Evolutionary conservation across 1,284 basidiomycete species (phyloP), one percentile per base, ranked within the genome.

Genomic region (Coniferiporia sulphurascens): DNA sequence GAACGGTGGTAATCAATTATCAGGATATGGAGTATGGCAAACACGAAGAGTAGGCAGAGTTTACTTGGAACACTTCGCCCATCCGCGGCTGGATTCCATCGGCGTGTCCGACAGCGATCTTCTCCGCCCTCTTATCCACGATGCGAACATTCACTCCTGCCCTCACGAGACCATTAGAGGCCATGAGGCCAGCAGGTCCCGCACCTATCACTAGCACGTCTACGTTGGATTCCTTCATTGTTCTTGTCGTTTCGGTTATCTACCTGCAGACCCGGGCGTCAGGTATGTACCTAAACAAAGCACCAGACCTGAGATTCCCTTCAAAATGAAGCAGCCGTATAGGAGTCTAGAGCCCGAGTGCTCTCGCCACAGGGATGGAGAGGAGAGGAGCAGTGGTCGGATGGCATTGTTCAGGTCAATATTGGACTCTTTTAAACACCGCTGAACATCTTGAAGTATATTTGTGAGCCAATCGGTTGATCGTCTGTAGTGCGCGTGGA

Each of bases 41-140:
- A 13, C 22, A 36, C 12, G 51, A 4, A 22, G 38, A 1, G 8
- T 12, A 13, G 8, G 21, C 10, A 1, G 48, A 10, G 46, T 38
- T 41, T 53, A 83, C 86, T 78, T 89, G 85, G 22, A 93, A 72
- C 4, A 91, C 84, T 70, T 93, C 90, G 52, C 91, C 82, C 0
- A 87, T 89, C 44, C 89, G 79, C 0, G 87, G 86, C 67, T 89
- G 86, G 53, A 91, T 85, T 3, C 89, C 89, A 67, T 92, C 89
- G 0, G 88, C 89, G 67, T 91, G 88, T 13, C 90, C 90, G 5
- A 83, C 82, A 41, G 76, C 68, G 12, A 89, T 79, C 65, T 79
- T 84, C 15, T 65, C 62, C 4, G 84, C 78, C 62, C 87, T 89
- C 60, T 13, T 51, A 68, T 91, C 89, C 36, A 91, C 71, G 52